Evolutionary conservation across 2,329 filamentous ascomycete species (phyloP).

Genomic region (Zalaria sp.): DNA sequence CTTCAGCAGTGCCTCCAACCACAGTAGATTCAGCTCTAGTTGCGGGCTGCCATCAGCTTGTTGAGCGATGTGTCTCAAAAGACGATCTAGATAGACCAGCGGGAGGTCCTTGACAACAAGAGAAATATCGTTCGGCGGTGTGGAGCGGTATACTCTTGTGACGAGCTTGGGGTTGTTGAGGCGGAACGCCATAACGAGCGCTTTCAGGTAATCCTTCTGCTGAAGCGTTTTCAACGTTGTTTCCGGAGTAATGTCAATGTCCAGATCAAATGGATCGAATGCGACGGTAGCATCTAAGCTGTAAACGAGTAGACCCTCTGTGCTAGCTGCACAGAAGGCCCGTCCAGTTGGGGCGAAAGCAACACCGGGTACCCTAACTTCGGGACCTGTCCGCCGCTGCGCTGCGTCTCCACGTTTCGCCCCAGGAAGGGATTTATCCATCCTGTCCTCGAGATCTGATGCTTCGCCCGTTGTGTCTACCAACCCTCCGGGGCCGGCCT

Average conservation of each 20-base stretch:
- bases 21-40: slow-evolving; percentile 85
- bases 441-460: slow-evolving; percentile 75
- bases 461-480: slow-evolving; percentile 79
- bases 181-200: slow-evolving; percentile 91
- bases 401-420: slow-evolving; percentile 80
- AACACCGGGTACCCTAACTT: slow-evolving; percentile 72
- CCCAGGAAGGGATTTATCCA: slow-evolving; percentile 68
- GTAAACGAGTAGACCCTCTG: slow-evolving; percentile 88
- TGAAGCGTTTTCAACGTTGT: slow-evolving; percentile 53
- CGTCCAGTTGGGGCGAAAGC: slow-evolving; percentile 81
- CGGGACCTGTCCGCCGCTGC: slow-evolving; percentile 58
- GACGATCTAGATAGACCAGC: slow-evolving; percentile 67
- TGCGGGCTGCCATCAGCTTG: slow-evolving; percentile 85
- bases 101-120: slow-evolving; percentile 71
- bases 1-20: slow-evolving; percentile 72
- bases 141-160: slow-evolving; percentile 70
- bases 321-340: slow-evolving; percentile 87
- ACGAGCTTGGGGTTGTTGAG: slow-evolving; percentile 77
- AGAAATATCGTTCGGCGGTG: slow-evolving; percentile 59
- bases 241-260: slow-evolving; percentile 82
- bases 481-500: slow-evolving; percentile 73
- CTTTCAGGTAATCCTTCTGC: slow-evolving; percentile 74
- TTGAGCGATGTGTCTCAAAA: slow-evolving; percentile 75
- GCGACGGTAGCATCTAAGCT: slow-evolving; percentile 70
- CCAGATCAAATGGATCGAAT: slow-evolving; percentile 93